Percentiles rank a stretch among this genome's conserved stretches.
Conservation (phyloP, 805 yeast species). For the Wickerhamiella alocasiicola region DNA sequence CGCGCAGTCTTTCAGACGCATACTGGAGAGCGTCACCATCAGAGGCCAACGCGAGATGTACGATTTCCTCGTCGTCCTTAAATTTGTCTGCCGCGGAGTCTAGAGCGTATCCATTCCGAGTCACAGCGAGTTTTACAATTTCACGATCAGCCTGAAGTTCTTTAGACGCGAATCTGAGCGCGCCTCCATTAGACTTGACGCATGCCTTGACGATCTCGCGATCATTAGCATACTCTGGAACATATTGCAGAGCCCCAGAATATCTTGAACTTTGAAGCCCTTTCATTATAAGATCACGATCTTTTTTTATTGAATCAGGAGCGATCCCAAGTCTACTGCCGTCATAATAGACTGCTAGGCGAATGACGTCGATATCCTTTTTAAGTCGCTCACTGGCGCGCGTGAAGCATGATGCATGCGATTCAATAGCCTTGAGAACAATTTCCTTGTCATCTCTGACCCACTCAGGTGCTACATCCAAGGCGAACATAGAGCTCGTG, state of each 20-base stretch:
- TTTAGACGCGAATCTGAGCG: not conserved
- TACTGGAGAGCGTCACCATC: conserved; percentile 2
- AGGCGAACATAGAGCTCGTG: not conserved
- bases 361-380: not conserved
- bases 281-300: not conserved
- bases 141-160: conserved; percentile 41
- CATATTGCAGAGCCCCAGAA: not conserved
- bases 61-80: not conserved
- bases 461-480: not conserved
- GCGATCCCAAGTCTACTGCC: not conserved
- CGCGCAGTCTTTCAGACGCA: not conserved
- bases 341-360: not conserved
- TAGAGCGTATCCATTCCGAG: conserved; percentile 97
- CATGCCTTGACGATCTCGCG: not conserved
- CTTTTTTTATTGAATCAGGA: not conserved
- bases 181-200: not conserved
- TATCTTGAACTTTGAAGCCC: not conserved
- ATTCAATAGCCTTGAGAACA: not conserved
- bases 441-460: not conserved
- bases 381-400: not conserved
- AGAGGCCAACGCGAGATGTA: not conserved
- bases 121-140: conserved; percentile 95
- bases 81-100: conserved; percentile 28
- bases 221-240: not conserved
- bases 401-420: not conserved